A percentile compares a stretch with the other conserved stretches of the same genome.
phyloP scores from a whole-genome alignment of 345 rosid genomes.

The Gossypium australe region DNA sequence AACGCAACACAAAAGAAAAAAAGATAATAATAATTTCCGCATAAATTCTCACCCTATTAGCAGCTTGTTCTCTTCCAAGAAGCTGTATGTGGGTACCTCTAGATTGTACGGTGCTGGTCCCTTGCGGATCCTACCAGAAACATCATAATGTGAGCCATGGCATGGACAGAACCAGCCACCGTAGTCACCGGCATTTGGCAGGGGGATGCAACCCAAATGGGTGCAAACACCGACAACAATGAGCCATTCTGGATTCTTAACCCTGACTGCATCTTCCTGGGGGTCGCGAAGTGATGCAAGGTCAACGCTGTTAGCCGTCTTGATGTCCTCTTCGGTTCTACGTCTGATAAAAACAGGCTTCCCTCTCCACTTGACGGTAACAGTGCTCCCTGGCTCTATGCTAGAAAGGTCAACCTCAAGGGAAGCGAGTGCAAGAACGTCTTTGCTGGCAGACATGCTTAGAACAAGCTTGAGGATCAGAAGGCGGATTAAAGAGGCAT shows the following conservation, averaged over 20 bases:
- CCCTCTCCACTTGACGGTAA: constrained; percentile 62
- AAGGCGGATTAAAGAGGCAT: constrained; percentile 51
- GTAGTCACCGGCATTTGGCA: constrained; percentile 59
- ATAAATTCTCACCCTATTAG: constrained; percentile 36
- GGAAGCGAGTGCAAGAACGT: constrained; percentile 61
- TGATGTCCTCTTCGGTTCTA: constrained; percentile 53
- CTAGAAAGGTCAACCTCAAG: constrained; percentile 59
- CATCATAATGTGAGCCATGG: constrained; percentile 62
- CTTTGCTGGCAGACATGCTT: constrained; percentile 62
- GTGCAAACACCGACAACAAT: constrained; percentile 56
- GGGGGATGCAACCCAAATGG: constrained; percentile 60
- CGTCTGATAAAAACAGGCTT: constrained; percentile 61
- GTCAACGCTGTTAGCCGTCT: constrained; percentile 48
- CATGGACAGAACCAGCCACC: constrained; percentile 72
- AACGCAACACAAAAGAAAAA: constrained; percentile 6
- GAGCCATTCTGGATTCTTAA: constrained; percentile 64
- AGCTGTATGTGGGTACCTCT: constrained; percentile 60
- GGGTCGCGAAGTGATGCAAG: constrained; percentile 54
- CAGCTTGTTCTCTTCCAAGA: constrained; percentile 54
- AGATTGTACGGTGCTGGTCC: constrained; percentile 62
- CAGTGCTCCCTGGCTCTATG: constrained; percentile 55
- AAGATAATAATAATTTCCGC: not conserved
- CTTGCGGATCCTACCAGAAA: constrained; percentile 62
- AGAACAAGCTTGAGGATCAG: constrained; percentile 51
- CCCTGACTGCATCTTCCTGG: constrained; percentile 47